A percentile compares a stretch with the other conserved stretches of the same genome.
phyloP scores from a whole-genome alignment of 2,329 filamentous ascomycete genomes.

The Microthyrium microscopicum region DNA sequence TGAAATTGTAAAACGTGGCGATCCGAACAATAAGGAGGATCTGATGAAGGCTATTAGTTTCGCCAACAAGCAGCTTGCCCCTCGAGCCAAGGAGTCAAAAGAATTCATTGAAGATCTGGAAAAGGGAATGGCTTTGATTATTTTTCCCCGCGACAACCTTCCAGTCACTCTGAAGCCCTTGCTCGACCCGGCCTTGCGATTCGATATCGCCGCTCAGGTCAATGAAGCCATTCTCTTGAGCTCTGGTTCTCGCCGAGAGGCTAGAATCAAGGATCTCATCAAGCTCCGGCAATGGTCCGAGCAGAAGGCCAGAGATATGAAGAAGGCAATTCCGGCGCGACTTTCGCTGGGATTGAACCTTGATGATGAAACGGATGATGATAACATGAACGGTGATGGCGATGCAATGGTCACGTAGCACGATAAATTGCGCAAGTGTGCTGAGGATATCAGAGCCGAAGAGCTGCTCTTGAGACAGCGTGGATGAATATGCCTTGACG shows the following conservation, averaged over 20 bases:
- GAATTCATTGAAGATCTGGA: slow-evolving; percentile 79
- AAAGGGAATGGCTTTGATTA: slow-evolving; percentile 77
- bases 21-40: slow-evolving; percentile 41
- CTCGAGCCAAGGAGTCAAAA: slow-evolving; percentile 64
- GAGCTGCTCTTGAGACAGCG: no score
- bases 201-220: slow-evolving; percentile 70
- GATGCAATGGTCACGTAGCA: slow-evolving; percentile 8
- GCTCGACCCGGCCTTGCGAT: slow-evolving; percentile 62
- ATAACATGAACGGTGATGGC: slow-evolving; percentile 18
- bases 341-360: slow-evolving; percentile 27
- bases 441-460: no score
- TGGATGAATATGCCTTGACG: no score
- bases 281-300: slow-evolving; percentile 79
- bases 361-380: slow-evolving; percentile 9
- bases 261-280: slow-evolving; percentile 66
- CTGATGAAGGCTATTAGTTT: slow-evolving; percentile 72
- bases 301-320: slow-evolving; percentile 33
- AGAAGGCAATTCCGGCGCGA: slow-evolving; percentile 23
- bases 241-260: slow-evolving; percentile 58
- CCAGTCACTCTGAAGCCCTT: slow-evolving; percentile 59
- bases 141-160: slow-evolving; percentile 70
- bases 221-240: slow-evolving; percentile 73
- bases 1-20: slow-evolving; percentile 64
- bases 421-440: no score
- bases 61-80: slow-evolving; percentile 72